These are phyloP conservation scores for Aspergillus panamensis DNA, from an alignment of 495 filamentous ascomycete species.

Conservation along the genomic window DNA sequence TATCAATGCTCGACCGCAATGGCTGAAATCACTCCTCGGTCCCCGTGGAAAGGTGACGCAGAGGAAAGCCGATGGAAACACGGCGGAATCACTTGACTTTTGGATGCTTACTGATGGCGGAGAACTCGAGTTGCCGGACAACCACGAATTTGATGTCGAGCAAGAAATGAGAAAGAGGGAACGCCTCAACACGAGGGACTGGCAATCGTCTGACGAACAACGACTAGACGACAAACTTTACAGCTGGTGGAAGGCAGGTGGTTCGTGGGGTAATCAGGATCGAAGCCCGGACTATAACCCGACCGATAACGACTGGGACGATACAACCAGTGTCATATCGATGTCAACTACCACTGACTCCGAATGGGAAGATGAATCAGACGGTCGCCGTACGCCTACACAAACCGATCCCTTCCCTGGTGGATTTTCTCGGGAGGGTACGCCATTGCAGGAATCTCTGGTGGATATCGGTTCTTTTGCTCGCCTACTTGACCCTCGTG, in stretches of 20 bases:
- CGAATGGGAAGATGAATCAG: slow-evolving; percentile 55
- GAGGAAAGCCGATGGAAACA: slow-evolving; percentile 17
- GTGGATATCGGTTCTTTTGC: slow-evolving; percentile 69
- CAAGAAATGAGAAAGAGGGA: slow-evolving; percentile 61
- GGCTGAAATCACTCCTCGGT: slow-evolving; percentile 47
- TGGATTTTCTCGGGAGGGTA: slow-evolving; percentile 49
- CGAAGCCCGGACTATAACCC: slow-evolving; percentile 66
- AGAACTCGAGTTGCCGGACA: slow-evolving; percentile 52
- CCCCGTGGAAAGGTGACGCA: slow-evolving; percentile 20
- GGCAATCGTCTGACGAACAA: slow-evolving; percentile 51
- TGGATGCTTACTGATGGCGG: slow-evolving; percentile 57
- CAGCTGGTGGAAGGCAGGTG: slow-evolving; percentile 71
- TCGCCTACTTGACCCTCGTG: slow-evolving; percentile 77
- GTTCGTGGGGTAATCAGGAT: slow-evolving; percentile 80
- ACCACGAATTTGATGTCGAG: slow-evolving; percentile 73
- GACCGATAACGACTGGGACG: slow-evolving; percentile 56
- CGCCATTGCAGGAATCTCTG: slow-evolving; percentile 57
- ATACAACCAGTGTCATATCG: slow-evolving; percentile 75
- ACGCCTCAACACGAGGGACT: slow-evolving; percentile 29
- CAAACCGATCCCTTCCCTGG: slow-evolving; percentile 43
- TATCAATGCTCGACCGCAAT: slow-evolving; percentile 57
- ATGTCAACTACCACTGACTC: slow-evolving; percentile 50
- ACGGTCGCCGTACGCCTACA: slow-evolving; percentile 77
- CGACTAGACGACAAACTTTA: slow-evolving; percentile 71
- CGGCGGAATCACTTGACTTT: slow-evolving; percentile 48